Evolutionary conservation across 257 asterid genomes (phyloP).

Genomic region (Solanum tarapatanum): DNA sequence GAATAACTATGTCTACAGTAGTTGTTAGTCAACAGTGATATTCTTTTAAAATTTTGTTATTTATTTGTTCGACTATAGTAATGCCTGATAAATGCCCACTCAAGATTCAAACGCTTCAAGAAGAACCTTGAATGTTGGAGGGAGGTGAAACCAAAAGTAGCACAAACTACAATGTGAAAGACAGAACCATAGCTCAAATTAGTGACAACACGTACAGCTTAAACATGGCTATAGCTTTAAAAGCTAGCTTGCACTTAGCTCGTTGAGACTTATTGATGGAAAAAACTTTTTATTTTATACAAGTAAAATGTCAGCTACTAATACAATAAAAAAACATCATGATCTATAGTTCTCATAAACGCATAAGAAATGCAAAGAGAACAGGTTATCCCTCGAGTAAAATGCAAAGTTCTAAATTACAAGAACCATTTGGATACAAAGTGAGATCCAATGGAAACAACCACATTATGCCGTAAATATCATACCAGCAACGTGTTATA

Average conservation of each 20-base stretch:
- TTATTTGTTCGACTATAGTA: not conserved
- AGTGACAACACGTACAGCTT: not conserved
- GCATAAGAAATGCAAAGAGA: not conserved
- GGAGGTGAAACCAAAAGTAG: not conserved
- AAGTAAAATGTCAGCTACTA: not conserved
- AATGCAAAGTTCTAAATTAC: not conserved
- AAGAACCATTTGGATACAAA: not conserved
- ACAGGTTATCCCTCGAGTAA: not conserved
- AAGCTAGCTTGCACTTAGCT: not conserved
- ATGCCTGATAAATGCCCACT: not conserved
- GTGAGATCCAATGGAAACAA: not conserved
- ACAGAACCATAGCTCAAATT: not conserved
- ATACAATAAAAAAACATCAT: not conserved
- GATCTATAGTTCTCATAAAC: not conserved
- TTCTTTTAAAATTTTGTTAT: not conserved
- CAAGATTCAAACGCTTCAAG: not conserved
- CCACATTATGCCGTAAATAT: not conserved
- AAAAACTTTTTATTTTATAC: not conserved
- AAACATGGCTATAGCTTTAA: not conserved
- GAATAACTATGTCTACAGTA: not conserved
- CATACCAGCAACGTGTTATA: not conserved
- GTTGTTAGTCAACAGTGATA: not conserved
- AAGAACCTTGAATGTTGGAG: not conserved
- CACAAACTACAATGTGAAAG: not conserved
- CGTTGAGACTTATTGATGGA: not conserved